Evolutionary conservation across 768 basidiomycete genomes (phyloP), one percentile per base, ranked within the genome.

Genomic region (Trametes punicea): DNA sequence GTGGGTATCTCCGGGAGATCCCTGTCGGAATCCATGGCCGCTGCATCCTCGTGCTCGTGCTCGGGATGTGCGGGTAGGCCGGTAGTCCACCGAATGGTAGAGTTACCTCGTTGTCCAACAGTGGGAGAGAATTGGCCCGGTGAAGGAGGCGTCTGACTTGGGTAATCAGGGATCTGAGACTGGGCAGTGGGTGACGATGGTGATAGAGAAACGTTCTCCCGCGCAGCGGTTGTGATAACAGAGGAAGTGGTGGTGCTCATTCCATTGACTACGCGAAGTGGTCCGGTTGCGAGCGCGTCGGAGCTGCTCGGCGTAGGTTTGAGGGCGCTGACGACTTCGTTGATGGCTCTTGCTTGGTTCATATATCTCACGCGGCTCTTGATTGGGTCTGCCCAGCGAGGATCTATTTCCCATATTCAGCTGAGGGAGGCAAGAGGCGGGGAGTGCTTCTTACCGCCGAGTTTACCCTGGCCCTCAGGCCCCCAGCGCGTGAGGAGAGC

Each of bases 401-500:
- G 91, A 78, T 91, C 92, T 93, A 69, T 64, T 63, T 16, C 3
- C n/a, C 21, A 15, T 6, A 16, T 7, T 36, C 4, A 61, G 29
- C 8, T 16, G 27, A 27, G 39, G 15, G 25, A 45, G 55, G 65
- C 60, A 62, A 31, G 45, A n/a, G 20, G 40, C 21, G 16, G 18
- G 31, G 3, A 29, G 25, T 2, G 34, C 16, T 25, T 39, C 61
- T 73, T 65, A 92, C 92, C 87, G 75, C 88, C 90, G 47, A 94
- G 74, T 72, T 95, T 94, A 56, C 91, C 91, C 70, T 91, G 73
- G 36, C 91, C 86, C 72, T 95, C 93, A 41, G 88, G 87, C 33
- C 88, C 87, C 92, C 93, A 94, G 53, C 91, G 82, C 62, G 82
- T 85, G 46, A 95, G 84, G 57, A 95, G 78, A 23, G 88, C 92